These are phyloP conservation scores for Euphorbia tirucalli DNA, from an alignment of 345 rosid genomes.

Conservation along the genomic window DNA sequence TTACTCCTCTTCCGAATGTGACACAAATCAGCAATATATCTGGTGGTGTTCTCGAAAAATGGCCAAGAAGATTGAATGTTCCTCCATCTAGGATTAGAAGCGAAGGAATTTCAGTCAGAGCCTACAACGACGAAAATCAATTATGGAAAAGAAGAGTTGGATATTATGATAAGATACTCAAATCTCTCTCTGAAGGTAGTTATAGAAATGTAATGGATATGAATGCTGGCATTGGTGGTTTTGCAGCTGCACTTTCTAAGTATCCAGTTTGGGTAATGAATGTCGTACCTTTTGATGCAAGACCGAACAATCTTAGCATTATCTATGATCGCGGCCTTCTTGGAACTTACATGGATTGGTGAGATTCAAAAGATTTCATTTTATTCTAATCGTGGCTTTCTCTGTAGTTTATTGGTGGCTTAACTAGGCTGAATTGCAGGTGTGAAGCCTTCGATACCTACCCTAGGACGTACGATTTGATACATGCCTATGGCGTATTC, in stretches of 20 bases:
- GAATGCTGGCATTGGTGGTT: slow-evolving; percentile 72
- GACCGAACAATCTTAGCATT: slow-evolving; percentile 49
- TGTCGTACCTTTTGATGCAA: slow-evolving; percentile 47
- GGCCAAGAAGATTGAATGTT: slow-evolving; percentile 50
- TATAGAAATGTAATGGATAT: slow-evolving; percentile 67
- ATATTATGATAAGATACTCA: slow-evolving; percentile 41
- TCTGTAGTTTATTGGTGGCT: not conserved
- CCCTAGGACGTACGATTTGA: slow-evolving; percentile 59
- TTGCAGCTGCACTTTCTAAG: slow-evolving; percentile 55
- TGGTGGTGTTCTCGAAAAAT: slow-evolving; percentile 39
- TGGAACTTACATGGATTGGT: slow-evolving; percentile 78
- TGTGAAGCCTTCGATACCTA: slow-evolving; percentile 66
- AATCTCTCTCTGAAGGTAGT: slow-evolving; percentile 37
- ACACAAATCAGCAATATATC: slow-evolving; percentile 25
- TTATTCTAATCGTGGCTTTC: not conserved
- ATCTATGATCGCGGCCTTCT: slow-evolving; percentile 68
- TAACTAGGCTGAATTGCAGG: slow-evolving; percentile 30
- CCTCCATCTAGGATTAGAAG: slow-evolving; percentile 41
- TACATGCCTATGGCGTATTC: slow-evolving; percentile 42
- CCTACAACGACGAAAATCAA: slow-evolving; percentile 38
- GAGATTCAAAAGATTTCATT: slow-evolving; percentile 13
- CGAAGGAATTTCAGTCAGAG: slow-evolving; percentile 32
- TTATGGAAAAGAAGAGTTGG: slow-evolving; percentile 46
- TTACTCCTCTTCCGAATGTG: slow-evolving; percentile 48
- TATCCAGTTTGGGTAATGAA: slow-evolving; percentile 75